A percentile compares a stretch with the other conserved stretches of the same genome.
These are phyloP conservation scores for Ceratobasidium sp. DNA, from an alignment of 1,284 basidiomycete genomes.

Conservation along the genomic window DNA sequence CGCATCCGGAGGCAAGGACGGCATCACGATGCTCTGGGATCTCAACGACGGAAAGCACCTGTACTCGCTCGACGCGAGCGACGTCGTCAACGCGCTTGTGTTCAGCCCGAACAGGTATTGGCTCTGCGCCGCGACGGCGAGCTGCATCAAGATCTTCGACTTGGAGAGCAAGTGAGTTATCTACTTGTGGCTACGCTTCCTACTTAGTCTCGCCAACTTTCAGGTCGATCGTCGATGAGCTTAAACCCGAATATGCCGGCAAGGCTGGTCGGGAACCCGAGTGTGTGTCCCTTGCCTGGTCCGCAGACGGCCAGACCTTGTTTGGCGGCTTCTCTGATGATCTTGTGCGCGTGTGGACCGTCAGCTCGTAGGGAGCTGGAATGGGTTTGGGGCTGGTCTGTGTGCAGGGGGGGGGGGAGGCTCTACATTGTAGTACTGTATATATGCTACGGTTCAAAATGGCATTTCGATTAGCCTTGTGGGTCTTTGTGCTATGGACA, in stretches of 20 bases:
- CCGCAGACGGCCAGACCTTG: slow-evolving; percentile 95
- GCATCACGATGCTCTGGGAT: slow-evolving; percentile 99
- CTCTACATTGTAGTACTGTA: slow-evolving; percentile 36
- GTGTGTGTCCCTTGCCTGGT: slow-evolving; percentile 99
- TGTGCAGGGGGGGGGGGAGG: neutral
- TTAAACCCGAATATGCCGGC: slow-evolving; percentile 90
- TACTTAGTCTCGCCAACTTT: slow-evolving; percentile 50
- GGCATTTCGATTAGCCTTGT: slow-evolving; percentile 37
- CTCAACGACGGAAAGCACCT: slow-evolving; percentile 99
- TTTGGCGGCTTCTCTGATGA: slow-evolving; percentile 96
- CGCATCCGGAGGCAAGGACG: slow-evolving; percentile 99
- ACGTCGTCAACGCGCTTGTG: slow-evolving; percentile 98
- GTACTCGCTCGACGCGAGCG: slow-evolving; percentile 99
- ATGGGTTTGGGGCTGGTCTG: slow-evolving; percentile 25
- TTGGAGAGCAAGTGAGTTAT: slow-evolving; percentile 92
- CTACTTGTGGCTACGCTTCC: slow-evolving; percentile 42
- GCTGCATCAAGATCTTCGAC: slow-evolving; percentile 99
- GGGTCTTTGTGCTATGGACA: neutral
- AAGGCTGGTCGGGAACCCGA: slow-evolving; percentile 89
- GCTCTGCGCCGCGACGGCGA: slow-evolving; percentile 98
- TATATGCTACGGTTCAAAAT: slow-evolving; percentile 43
- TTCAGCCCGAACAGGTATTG: slow-evolving; percentile 99
- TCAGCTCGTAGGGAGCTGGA: slow-evolving; percentile 55
- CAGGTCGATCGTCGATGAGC: slow-evolving; percentile 98
- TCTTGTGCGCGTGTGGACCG: slow-evolving; percentile 91